phyloP scores from a whole-genome alignment of 2,329 filamentous ascomycete species.

The Aspergillus ustus region DNA sequence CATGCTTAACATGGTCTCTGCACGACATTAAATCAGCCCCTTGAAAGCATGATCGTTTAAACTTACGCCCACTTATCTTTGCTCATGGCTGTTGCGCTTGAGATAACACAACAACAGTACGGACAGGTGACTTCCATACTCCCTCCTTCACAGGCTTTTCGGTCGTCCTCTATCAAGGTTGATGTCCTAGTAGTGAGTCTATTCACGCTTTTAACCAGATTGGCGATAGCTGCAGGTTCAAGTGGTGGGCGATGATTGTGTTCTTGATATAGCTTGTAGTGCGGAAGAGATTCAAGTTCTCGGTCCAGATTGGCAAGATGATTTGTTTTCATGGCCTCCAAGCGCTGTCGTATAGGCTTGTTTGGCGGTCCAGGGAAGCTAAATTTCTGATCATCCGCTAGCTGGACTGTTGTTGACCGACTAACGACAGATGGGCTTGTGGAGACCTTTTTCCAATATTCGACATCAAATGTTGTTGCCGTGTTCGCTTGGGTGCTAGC shows the following conservation, averaged over 20 bases:
- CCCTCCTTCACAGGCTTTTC: slow-evolving; percentile 1
- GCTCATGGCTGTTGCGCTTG: slow-evolving; percentile 1
- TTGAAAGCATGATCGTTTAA: not conserved
- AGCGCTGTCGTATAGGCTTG: not conserved
- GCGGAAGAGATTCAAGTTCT: not conserved
- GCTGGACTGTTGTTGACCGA: slow-evolving; percentile 7
- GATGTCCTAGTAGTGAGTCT: not conserved
- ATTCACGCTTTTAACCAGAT: not conserved
- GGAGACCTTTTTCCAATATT: slow-evolving; percentile 11
- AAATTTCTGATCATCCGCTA: not conserved
- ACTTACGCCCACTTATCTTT: slow-evolving; percentile 15
- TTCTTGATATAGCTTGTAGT: not conserved
- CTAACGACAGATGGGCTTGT: slow-evolving; percentile 7
- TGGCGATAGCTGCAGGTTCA: not conserved
- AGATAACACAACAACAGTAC: slow-evolving; percentile 12
- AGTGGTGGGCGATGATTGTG: not conserved
- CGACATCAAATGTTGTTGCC: slow-evolving; percentile 9
- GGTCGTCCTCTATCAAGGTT: not conserved
- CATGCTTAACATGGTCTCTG: slow-evolving; percentile 12
- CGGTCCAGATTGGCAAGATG: not conserved
- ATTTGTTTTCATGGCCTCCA: not conserved
- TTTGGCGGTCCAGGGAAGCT: slow-evolving; percentile 8
- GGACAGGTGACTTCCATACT: slow-evolving; percentile 14
- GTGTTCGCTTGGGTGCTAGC: slow-evolving; percentile 5
- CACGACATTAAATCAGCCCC: too few relatives aligned